Percentiles rank a stretch among this genome's conserved stretches.
Conservation (phyloP, 2,329 filamentous ascomycete species). For the Diaporthe sp. region DNA sequence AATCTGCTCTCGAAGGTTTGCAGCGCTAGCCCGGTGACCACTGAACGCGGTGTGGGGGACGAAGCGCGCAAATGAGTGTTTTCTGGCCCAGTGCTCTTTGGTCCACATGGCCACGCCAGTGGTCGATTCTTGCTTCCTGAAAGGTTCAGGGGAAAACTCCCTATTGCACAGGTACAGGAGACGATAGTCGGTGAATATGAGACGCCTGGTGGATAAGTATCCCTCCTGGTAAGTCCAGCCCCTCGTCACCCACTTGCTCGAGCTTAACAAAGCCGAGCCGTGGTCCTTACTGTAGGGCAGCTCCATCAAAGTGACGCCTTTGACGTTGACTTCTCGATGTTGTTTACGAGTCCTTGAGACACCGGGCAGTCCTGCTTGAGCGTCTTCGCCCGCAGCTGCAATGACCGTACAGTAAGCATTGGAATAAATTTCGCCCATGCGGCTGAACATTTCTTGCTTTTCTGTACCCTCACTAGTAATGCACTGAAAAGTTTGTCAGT, state of each 20-base stretch:
- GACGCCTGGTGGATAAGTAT: neutral
- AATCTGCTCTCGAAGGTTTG: neutral
- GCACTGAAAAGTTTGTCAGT: neutral
- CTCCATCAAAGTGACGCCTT: neutral
- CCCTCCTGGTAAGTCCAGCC: conserved; percentile 3
- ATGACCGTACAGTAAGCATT: conserved; percentile 8
- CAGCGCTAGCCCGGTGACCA: neutral
- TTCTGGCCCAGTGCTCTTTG: neutral
- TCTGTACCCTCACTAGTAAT: neutral
- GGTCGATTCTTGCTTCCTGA: neutral
- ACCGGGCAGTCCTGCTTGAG: conserved; percentile 1
- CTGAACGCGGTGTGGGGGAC: neutral
- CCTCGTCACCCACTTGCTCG: conserved; percentile 12
- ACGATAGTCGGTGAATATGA: neutral
- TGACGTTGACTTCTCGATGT: neutral
- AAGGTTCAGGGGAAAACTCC: neutral
- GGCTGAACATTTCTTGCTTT: neutral
- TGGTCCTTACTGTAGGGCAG: neutral
- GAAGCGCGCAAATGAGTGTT: neutral
- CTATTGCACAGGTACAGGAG: neutral
- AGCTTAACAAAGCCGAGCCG: neutral
- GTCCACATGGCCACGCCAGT: neutral
- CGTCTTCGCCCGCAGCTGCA: conserved; percentile 20
- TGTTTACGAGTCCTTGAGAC: neutral
- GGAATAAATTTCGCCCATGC: neutral